A percentile compares a stretch with the other conserved stretches of the same genome.
These are phyloP conservation scores for Xylariaceae sp. DNA, from an alignment of 2,329 filamentous ascomycete genomes.

Conservation along the genomic window DNA sequence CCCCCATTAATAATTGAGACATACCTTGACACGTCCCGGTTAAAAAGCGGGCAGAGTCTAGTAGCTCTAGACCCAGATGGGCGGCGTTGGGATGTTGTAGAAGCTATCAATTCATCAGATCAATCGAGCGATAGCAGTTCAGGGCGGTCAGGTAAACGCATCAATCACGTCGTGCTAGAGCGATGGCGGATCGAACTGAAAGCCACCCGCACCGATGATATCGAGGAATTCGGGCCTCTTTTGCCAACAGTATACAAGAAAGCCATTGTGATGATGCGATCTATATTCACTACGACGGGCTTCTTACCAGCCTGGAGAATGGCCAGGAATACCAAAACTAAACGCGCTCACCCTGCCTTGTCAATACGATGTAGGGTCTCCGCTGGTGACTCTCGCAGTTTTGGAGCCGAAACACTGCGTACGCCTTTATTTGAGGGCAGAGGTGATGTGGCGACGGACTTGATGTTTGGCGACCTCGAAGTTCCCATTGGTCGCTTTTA, in stretches of 20 bases:
- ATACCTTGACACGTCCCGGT: constrained; percentile 73
- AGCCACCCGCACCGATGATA: constrained; percentile 45
- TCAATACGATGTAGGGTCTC: constrained; percentile 77
- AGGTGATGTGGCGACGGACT: constrained; percentile 65
- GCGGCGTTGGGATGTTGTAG: constrained; percentile 87
- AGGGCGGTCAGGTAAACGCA: constrained; percentile 41
- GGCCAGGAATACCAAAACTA: constrained; percentile 66
- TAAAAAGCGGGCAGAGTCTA: constrained; percentile 81
- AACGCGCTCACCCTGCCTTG: constrained; percentile 63
- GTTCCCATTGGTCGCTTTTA: constrained; percentile 82
- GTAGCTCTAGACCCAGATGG: constrained; percentile 85
- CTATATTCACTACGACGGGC: constrained; percentile 76
- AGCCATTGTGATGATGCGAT: constrained; percentile 89
- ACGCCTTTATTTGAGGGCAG: constrained; percentile 64
- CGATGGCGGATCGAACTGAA: constrained; percentile 86
- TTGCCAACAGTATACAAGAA: constrained; percentile 95
- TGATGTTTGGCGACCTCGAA: constrained; percentile 78
- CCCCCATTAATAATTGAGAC: constrained; percentile 86
- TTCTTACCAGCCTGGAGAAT: constrained; percentile 86
- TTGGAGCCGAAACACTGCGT: constrained; percentile 64
- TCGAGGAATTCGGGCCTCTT: constrained; percentile 56
- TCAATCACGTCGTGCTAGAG: constrained; percentile 78
- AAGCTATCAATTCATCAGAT: constrained; percentile 67
- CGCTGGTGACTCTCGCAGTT: constrained; percentile 53
- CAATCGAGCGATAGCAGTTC: constrained; percentile 46